These are phyloP conservation scores for Fusarium secorum DNA, from an alignment of 2,329 filamentous ascomycete genomes.

Conservation along the genomic window DNA sequence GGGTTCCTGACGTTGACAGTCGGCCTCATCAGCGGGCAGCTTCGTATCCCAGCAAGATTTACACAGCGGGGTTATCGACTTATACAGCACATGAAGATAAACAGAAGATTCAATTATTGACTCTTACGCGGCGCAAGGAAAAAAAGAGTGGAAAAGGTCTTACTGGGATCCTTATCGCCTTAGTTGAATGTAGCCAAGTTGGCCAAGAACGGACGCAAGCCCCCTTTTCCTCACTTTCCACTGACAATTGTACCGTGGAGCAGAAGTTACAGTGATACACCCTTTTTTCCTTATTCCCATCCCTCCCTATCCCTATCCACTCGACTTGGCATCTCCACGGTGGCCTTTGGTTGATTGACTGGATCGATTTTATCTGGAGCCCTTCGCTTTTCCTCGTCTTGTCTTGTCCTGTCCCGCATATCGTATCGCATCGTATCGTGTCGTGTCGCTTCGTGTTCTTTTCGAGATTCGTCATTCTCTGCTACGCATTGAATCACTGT, in stretches of 20 bases:
- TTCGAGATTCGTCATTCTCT: conserved; percentile 12
- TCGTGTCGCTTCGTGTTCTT: conserved; percentile 3
- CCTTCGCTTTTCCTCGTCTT: conserved; percentile 8
- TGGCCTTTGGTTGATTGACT: conserved; percentile 22
- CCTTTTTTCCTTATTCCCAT: conserved; percentile 3
- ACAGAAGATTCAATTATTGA: neutral
- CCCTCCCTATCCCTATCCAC: conserved; percentile 12
- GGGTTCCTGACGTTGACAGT: neutral
- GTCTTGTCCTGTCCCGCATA: conserved; percentile 1
- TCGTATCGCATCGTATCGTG: neutral
- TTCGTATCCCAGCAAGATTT: neutral
- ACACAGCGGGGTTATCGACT: neutral
- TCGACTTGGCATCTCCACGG: conserved; percentile 25
- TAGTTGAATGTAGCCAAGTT: conserved; percentile 22
- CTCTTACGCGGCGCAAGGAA: conserved; percentile 15
- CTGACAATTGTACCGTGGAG: conserved; percentile 2
- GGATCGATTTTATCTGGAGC: conserved; percentile 24
- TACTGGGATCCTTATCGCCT: conserved; percentile 9
- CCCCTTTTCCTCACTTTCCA: conserved; percentile 15
- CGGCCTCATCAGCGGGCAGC: neutral
- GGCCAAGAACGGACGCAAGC: conserved; percentile 13
- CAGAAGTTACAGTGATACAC: conserved; percentile 5
- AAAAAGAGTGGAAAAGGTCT: conserved; percentile 7
- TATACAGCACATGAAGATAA: neutral
- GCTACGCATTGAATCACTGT: neutral